phyloP scores from a whole-genome alignment of 139 green algal genomes.

The Zygnema cylindricum region DNA sequence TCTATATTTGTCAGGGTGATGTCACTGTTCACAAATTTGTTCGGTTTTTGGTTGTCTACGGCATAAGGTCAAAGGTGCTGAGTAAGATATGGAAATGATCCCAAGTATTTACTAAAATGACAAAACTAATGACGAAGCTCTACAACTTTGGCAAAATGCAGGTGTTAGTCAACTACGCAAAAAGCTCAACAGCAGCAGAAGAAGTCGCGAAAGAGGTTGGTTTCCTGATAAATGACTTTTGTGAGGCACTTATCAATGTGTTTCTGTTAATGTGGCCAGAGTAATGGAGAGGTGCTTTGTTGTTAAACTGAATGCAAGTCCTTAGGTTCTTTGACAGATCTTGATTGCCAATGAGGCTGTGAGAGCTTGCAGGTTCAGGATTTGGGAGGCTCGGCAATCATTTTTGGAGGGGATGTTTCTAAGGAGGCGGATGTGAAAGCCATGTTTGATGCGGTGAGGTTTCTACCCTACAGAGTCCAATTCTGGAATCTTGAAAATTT shows the following conservation, averaged over 20 bases:
- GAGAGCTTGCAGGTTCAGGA: not conserved
- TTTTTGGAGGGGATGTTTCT: conserved; percentile 24
- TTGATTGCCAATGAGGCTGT: not conserved
- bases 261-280: conserved; percentile 9
- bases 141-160: too few species aligned
- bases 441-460: not conserved
- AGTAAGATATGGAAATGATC: too few species aligned
- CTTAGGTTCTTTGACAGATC: not conserved
- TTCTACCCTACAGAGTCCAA: too few species aligned
- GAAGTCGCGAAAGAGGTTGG: conserved; percentile 64
- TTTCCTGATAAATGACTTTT: not conserved
- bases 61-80: too few species aligned
- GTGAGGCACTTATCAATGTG: not conserved
- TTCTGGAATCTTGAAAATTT: too few species aligned
- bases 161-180: conserved; percentile 50
- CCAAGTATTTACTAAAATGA: too few species aligned
- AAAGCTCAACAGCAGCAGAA: conserved; percentile 13
- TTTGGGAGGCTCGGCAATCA: not conserved
- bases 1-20: too few species aligned
- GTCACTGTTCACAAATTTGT: too few species aligned
- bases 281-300: too few species aligned
- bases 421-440: not conserved
- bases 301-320: not conserved
- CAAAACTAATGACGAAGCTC: too few species aligned
- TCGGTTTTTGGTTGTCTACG: too few species aligned